phyloP scores from a whole-genome alignment of 2,329 filamentous ascomycete species.

The Hysterium pulicare region DNA sequence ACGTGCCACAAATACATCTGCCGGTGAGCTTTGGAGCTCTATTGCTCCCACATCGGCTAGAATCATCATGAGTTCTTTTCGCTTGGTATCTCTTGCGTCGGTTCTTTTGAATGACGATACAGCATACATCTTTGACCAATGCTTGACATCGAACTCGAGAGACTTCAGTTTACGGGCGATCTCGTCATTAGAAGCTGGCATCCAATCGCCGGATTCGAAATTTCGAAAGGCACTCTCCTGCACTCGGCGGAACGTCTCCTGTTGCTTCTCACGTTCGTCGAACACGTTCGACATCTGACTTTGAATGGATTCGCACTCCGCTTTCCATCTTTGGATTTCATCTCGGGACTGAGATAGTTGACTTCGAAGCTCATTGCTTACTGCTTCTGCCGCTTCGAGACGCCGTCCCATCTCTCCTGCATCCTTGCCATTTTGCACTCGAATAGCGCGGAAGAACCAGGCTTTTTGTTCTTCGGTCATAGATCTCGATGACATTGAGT shows the following conservation, averaged over 20 bases:
- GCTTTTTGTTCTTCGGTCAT: no score
- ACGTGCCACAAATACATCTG: neutral
- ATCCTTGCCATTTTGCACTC: no score
- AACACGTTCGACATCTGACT: neutral
- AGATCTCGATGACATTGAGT: no score
- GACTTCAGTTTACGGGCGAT: neutral
- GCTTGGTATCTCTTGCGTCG: neutral
- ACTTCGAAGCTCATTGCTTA: no score
- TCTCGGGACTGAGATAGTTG: no score
- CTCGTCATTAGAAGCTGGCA: neutral
- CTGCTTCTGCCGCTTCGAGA: no score
- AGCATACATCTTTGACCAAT: neutral
- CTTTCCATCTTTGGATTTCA: no score
- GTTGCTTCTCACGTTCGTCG: neutral
- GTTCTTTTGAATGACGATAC: neutral
- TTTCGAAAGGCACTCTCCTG: constrained; percentile 1
- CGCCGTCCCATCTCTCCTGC: no score
- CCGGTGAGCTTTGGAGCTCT: neutral
- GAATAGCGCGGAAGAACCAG: no score
- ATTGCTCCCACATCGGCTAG: neutral
- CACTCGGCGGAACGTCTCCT: neutral
- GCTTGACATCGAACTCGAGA: constrained; percentile 1
- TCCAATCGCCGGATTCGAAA: constrained; percentile 1
- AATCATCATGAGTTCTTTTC: neutral
- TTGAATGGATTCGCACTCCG: no score